Base-by-base conservation (phyloP, 2,329 filamentous ascomycete genomes). In the Pestalotiopsis sp. region DNA sequence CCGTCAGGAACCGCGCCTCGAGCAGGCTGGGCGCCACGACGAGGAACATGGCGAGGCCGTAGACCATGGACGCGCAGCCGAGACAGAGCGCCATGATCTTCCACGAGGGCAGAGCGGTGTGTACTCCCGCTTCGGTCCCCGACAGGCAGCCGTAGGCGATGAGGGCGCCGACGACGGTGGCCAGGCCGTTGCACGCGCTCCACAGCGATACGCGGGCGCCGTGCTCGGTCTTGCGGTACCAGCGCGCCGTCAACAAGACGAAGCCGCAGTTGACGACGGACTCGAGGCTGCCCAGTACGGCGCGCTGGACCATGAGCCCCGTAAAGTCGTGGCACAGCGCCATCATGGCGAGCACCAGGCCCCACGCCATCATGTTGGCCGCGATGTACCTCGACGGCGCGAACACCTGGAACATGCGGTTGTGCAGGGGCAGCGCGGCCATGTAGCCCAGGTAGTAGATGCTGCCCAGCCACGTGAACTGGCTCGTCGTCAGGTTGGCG, bases 401-500 rank as follows among this genome's bases (percentile, higher is more conserved):
- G 3, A 77, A 69, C 58, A 73, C 71, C 67, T 77, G 76, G 2
- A 77, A 72, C 17, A 74, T 63, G 65, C 76, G 1, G 72, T 74
- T 17, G 73, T 72, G 57, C 70, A 76, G 68, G 74, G 76, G 23
- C 74, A 74, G 41, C 74, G 65, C 61, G 76, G 65, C 62, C 76
- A 77, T 5, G 63, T 66, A 66, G 49, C 72, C 75, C 23, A 77
- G 72, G 65, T 77, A 77, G 62, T 76, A 77, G 56, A 77, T 71
- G 12, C 75, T 66, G 0, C 63, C 63, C 25, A 66, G 45, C 63
- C 63, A 66, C 4, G 63, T 66, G 45, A 57, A 66, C 27, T 66
- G 63, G 25, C 63, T 57, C 7, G 63, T 66, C 1, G 41, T 66
- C 76, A 5, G 71, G 70, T 17, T 86, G 77, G 86, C 86, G 87